These are phyloP conservation scores for Phyllosticta citrichinensis DNA, from an alignment of 2,329 filamentous ascomycete species.

Conservation along the genomic window DNA sequence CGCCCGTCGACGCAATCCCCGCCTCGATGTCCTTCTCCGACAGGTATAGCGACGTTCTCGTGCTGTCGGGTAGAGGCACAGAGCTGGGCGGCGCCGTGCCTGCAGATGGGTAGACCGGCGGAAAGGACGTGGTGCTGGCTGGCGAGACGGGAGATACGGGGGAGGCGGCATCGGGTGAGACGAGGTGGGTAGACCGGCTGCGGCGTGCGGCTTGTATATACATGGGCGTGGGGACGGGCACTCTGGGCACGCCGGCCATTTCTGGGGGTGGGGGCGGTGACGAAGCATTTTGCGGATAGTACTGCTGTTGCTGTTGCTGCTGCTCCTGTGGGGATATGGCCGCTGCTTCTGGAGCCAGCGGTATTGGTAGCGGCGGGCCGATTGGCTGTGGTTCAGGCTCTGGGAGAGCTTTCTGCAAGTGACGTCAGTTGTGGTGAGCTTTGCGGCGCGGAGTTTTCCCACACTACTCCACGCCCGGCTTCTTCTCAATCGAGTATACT, in stretches of 20 bases:
- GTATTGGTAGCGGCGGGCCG: not conserved
- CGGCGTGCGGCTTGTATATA: not conserved
- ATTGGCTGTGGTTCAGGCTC: not conserved
- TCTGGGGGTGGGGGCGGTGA: not conserved
- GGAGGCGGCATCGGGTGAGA: not conserved
- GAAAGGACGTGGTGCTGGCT: not conserved
- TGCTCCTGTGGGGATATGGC: not conserved
- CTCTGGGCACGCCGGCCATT: not conserved
- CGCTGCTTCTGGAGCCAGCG: not conserved
- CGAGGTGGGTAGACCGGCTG: not conserved
- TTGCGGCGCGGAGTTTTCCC: not conserved
- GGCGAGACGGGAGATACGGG: not conserved
- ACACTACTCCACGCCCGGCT: not conserved
- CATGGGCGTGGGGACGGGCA: not conserved
- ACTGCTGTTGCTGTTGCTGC: not conserved
- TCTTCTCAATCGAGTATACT: not conserved
- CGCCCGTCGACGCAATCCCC: not conserved
- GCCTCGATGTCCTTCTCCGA: not conserved
- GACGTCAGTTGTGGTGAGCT: not conserved
- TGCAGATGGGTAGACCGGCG: not conserved
- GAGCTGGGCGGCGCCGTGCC: not conserved
- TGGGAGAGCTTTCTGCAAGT: not conserved
- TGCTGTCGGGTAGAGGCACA: not conserved
- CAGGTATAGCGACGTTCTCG: not conserved
- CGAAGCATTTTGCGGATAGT: not conserved